These are phyloP conservation scores for Fusarium armeniacum DNA, from an alignment of 2,329 filamentous ascomycete genomes.

Conservation along the genomic window DNA sequence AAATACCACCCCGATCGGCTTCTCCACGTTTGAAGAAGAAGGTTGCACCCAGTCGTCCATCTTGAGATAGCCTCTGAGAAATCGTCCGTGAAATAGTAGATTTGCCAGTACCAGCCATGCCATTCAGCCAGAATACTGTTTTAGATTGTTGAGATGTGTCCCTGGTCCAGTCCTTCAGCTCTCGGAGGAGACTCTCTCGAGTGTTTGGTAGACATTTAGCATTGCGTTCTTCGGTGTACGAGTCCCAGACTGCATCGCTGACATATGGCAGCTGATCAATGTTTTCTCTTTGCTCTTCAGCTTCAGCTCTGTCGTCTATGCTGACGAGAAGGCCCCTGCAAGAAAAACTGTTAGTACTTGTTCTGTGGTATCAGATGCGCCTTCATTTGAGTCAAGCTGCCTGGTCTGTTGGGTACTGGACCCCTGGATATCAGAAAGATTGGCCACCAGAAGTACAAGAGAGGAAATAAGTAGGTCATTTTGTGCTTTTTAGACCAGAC, in stretches of 20 bases:
- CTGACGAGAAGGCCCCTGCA: not conserved
- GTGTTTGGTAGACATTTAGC: not conserved
- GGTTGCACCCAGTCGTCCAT: slow-evolving; percentile 48
- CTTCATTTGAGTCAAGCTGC: not conserved
- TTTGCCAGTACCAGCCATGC: slow-evolving; percentile 10
- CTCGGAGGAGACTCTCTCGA: rapidly evolving
- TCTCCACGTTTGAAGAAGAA: slow-evolving; percentile 62
- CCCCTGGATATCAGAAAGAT: not conserved
- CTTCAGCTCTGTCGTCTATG: not conserved
- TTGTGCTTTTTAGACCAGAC: too few species aligned
- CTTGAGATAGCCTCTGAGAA: slow-evolving; percentile 48
- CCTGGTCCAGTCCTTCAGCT: rapidly evolving
- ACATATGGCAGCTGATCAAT: not conserved
- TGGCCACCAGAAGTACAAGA: not conserved
- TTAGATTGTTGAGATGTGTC: not conserved
- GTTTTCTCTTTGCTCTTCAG: not conserved
- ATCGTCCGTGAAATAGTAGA: slow-evolving; percentile 53
- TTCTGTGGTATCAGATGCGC: too few species aligned
- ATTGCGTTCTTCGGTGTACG: not conserved
- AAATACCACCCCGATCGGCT: rapidly evolving
- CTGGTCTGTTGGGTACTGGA: rapidly evolving
- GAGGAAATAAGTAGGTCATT: too few species aligned
- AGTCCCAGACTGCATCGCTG: not conserved
- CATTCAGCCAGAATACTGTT: not conserved
- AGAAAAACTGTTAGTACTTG: not conserved